Conservation (phyloP, 768 basidiomycete genomes). For the Xerocomellus intermedius region DNA sequence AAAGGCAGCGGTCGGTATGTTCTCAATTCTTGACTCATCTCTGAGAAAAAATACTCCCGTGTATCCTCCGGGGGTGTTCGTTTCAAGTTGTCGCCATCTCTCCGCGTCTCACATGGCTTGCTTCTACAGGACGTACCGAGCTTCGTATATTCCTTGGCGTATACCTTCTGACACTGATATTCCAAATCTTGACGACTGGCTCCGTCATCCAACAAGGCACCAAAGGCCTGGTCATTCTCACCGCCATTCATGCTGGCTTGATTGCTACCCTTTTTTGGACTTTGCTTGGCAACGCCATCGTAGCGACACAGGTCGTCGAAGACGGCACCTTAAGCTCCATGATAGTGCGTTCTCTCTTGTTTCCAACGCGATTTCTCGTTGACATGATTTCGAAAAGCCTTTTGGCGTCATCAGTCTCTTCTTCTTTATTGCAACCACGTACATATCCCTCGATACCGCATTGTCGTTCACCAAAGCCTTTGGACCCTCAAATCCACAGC, state of each 20-base stretch:
- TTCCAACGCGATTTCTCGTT: background rate
- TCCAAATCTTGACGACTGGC: slow-evolving; percentile 82
- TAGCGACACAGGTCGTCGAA: slow-evolving; percentile 90
- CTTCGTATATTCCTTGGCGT: slow-evolving; percentile 61
- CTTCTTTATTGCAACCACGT: slow-evolving; percentile 71
- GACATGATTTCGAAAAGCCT: slow-evolving; percentile 45
- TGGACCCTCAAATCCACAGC: slow-evolving; percentile 56
- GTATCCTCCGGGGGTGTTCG: background rate
- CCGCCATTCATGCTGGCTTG: slow-evolving; percentile 76
- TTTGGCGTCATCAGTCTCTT: slow-evolving; percentile 52
- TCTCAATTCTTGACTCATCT: background rate
- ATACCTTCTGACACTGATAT: slow-evolving; percentile 69
- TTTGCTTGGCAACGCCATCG: slow-evolving; percentile 70
- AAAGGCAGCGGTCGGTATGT: slow-evolving; percentile 85
- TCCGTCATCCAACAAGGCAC: slow-evolving; percentile 77
- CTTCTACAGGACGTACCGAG: slow-evolving; percentile 59
- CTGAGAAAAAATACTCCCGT: background rate
- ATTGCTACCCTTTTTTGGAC: slow-evolving; percentile 80
- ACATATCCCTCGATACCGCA: slow-evolving; percentile 82
- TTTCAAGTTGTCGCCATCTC: background rate
- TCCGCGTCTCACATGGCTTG: slow-evolving; percentile 3
- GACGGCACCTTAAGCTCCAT: slow-evolving; percentile 78
- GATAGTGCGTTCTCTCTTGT: slow-evolving; percentile 45
- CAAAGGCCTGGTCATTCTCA: slow-evolving; percentile 62
- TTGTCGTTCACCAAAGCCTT: slow-evolving; percentile 63